Evolutionary conservation across 805 yeast genomes (phyloP).

Genomic region (Metschnikowia colocasiae): DNA sequence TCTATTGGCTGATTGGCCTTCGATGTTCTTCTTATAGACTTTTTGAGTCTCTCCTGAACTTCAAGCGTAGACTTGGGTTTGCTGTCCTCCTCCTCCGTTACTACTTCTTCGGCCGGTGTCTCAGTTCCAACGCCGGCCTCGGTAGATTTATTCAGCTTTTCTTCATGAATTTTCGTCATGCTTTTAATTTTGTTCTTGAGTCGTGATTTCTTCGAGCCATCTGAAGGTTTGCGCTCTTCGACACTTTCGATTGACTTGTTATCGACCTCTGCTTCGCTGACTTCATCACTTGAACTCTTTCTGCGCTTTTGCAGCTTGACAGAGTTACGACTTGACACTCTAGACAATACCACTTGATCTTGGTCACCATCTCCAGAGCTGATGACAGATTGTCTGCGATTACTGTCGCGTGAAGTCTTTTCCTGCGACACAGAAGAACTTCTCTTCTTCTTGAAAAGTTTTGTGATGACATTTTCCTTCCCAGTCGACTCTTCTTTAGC

Average conservation of each 20-base stretch:
- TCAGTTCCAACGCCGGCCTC: background rate
- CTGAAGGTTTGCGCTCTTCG: constrained; percentile 8
- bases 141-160: constrained; percentile 7
- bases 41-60: constrained; percentile 42
- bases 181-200: constrained; percentile 17
- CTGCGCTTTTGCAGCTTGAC: background rate
- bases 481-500: constrained; percentile 17
- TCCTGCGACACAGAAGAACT: constrained; percentile 18
- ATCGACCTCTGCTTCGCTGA: background rate
- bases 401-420: background rate
- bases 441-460: constrained; percentile 36
- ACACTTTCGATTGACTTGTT: background rate
- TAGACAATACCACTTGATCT: background rate
- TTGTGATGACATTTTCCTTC: constrained; percentile 39
- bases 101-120: constrained; percentile 3
- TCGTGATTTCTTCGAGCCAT: constrained; percentile 12
- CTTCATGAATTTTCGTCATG: constrained; percentile 15
- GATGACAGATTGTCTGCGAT: background rate
- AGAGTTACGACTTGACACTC: background rate
- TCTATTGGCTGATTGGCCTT: constrained; percentile 45
- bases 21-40: constrained; percentile 39
- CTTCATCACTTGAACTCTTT: background rate
- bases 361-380: constrained; percentile 2
- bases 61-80: constrained; percentile 36
- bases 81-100: constrained; percentile 15